Base-by-base conservation (phyloP, 768 basidiomycete species). In the Calocybe gangraenosa region DNA sequence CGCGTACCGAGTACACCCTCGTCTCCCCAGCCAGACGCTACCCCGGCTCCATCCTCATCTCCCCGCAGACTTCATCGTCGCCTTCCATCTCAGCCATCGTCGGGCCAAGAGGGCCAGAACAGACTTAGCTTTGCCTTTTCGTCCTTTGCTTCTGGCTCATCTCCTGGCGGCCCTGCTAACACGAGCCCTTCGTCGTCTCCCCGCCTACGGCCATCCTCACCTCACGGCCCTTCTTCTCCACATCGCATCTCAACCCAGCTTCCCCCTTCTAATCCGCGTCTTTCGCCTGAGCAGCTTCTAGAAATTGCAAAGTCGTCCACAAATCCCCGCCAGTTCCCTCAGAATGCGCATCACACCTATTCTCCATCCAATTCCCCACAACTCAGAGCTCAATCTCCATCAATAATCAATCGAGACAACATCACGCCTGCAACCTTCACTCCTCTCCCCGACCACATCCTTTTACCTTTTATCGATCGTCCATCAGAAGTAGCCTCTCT, bases 381-480 rank as follows among this genome's bases (percentile, higher is more conserved):
- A 30, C 41, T 57, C 37, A 40, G 50, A 23, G 47, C 60, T 2
- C 52, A 58, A 22, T 61, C 60, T 2, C 61, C 58, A 38, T 50
- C 46, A 28, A 54, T 20, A 15, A 8, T 7, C 14, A 37, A 21
- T 11, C 38, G 35, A 17, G 5, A 57, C 10, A 38, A 47, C 1
- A 49, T 68, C 2, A 53, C 69, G 0, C 78, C 78, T 3, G 76
- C 80, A 2, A 79, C 79, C 1, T 91, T 91, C 58, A 87, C 85
- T 0, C 80, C 79, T 0, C 74, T 92, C 1, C 85, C 86, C 4
- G 79, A 81, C 17, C 82, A 88, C 48, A 78, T 89, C 22, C 84
- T 81, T 53, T 78, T 96, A 11, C 92, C 92, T 1, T 96, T 92
- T 65, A 74, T 94, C 50, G 84, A 94, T 52, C 81, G 92, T 15